phyloP scores from a whole-genome alignment of 768 basidiomycete genomes.

The Serendipita sp. region DNA sequence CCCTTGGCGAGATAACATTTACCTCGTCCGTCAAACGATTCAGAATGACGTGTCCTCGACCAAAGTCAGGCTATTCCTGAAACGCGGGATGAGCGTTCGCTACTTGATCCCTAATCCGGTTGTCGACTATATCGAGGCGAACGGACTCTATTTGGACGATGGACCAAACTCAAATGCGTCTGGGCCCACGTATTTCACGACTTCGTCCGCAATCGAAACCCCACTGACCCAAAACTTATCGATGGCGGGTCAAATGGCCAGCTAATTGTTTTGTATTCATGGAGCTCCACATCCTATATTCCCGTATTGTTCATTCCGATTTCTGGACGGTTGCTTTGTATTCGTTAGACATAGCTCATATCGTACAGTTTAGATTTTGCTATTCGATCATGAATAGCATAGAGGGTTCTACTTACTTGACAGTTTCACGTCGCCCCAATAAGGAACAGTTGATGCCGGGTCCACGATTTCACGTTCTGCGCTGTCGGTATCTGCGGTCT shows the following conservation, averaged over 20 bases:
- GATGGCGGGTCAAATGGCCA: background rate
- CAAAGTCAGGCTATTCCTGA: conserved; percentile 69
- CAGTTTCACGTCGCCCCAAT: background rate
- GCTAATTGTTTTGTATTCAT: background rate
- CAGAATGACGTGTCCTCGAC: conserved; percentile 97
- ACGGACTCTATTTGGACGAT: conserved; percentile 32
- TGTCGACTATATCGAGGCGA: conserved; percentile 84
- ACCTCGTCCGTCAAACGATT: conserved; percentile 84
- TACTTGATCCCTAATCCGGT: conserved; percentile 86
- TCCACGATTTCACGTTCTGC: background rate
- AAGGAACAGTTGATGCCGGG: background rate
- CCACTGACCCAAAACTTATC: background rate
- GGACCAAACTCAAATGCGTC: background rate
- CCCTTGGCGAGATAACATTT: conserved; percentile 68
- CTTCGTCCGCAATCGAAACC: background rate
- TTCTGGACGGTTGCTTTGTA: too few relatives aligned
- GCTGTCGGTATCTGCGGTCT: background rate
- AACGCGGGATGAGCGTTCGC: conserved; percentile 66
- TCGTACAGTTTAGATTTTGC: too few relatives aligned
- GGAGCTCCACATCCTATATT: background rate
- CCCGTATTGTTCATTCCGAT: too few relatives aligned
- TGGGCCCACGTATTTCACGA: background rate
- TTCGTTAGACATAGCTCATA: too few relatives aligned
- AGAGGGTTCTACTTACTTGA: too few relatives aligned
- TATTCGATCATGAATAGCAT: too few relatives aligned